Conservation (phyloP, 345 rosid species). For the Sonneratia alba region DNA sequence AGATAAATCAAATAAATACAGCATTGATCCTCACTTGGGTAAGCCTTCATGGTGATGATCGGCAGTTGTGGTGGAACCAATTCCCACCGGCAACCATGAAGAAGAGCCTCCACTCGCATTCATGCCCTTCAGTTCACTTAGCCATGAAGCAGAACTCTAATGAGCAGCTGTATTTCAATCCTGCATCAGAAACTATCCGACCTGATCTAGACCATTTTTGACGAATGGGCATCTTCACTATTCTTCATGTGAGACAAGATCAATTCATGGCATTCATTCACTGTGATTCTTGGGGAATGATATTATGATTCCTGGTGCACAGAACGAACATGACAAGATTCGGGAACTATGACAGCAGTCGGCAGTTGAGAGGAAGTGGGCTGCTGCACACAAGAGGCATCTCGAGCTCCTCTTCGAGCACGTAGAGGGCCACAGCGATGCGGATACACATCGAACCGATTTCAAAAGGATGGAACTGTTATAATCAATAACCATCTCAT, state of each 20-base stretch:
- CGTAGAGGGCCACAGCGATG: conserved; percentile 53
- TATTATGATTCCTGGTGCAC: conserved; percentile 10
- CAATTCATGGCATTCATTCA: background rate
- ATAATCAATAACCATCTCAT: too few relatives aligned
- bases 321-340: conserved; percentile 89
- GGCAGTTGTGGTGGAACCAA: too few relatives aligned
- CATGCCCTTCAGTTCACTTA: too few relatives aligned
- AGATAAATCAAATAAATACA: too few relatives aligned
- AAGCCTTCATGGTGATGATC: too few relatives aligned
- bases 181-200: background rate
- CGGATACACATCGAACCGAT: too few relatives aligned
- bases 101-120: too few relatives aligned
- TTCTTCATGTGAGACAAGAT: too few relatives aligned
- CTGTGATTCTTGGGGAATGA: background rate
- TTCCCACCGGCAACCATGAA: too few relatives aligned
- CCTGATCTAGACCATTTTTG: background rate
- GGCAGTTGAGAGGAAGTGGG: conserved; percentile 77
- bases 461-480: too few relatives aligned
- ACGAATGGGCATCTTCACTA: background rate
- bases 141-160: too few relatives aligned
- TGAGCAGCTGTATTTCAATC: background rate
- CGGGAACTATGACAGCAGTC: conserved; percentile 91
- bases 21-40: too few relatives aligned
- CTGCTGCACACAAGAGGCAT: conserved; percentile 87
- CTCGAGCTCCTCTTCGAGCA: conserved; percentile 84